phyloP scores from a whole-genome alignment of 2,329 filamentous ascomycete species.

The Colletotrichum siamense region DNA sequence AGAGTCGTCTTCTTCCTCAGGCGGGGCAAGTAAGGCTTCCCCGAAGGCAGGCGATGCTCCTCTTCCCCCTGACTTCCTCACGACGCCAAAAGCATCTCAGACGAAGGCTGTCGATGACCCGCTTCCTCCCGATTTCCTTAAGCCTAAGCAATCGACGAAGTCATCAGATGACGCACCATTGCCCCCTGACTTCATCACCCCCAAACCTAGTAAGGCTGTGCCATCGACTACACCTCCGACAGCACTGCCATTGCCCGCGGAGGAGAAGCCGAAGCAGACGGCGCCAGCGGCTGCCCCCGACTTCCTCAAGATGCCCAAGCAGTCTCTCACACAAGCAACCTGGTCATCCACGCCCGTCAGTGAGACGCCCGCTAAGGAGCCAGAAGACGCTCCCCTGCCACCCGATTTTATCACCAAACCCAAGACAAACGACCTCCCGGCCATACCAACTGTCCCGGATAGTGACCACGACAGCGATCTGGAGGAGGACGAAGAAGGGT shows the following conservation, averaged over 20 bases:
- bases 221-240: constrained; percentile 1
- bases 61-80: constrained; percentile 41
- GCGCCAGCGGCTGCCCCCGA: constrained; percentile 16
- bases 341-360: constrained; percentile 14
- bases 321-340: constrained; percentile 15
- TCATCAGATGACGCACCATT: constrained; percentile 39
- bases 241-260: constrained; percentile 3
- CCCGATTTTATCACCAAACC: constrained; percentile 37
- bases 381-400: constrained; percentile 45
- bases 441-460: constrained; percentile 18
- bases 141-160: constrained; percentile 27
- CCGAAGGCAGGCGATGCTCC: constrained; percentile 37
- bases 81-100: constrained; percentile 29
- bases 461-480: constrained; percentile 31
- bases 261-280: constrained; percentile 26
- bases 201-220: constrained; percentile 31
- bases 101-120: constrained; percentile 36
- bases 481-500: constrained; percentile 46
- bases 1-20: constrained; percentile 57
- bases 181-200: constrained; percentile 40
- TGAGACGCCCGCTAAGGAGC: constrained; percentile 23
- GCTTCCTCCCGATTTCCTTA: constrained; percentile 41
- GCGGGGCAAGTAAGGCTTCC: constrained; percentile 30
- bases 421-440: constrained; percentile 29
- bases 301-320: constrained; percentile 20